phyloP scores from a whole-genome alignment of 208 protist species.

The Trypanosoma brucei region DNA sequence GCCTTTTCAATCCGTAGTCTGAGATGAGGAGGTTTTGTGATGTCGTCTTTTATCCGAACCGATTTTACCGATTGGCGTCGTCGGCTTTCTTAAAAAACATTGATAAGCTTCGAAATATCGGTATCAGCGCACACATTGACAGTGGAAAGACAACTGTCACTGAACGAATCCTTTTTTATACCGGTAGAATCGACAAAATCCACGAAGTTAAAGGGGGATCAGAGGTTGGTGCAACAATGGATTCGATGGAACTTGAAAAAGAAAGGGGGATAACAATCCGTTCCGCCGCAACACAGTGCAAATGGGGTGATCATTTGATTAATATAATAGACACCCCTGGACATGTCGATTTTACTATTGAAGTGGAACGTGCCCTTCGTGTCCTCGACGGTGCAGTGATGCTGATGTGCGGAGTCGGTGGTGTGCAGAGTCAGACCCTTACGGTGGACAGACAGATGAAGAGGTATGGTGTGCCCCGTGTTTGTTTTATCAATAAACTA shows the following conservation, averaged over 20 bases:
- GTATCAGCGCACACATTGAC: constrained; percentile 99
- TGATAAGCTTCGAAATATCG: constrained; percentile 92
- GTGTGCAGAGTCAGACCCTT: constrained; percentile 98
- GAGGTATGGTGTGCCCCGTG: constrained; percentile 96
- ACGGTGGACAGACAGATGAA: constrained; percentile 99
- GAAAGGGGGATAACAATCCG: constrained; percentile 99
- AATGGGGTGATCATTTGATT: constrained; percentile 94
- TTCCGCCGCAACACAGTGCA: constrained; percentile 96
- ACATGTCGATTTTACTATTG: constrained; percentile 99
- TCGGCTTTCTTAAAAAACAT: constrained; percentile 65
- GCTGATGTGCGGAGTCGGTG: constrained; percentile 94
- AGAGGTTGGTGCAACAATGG: constrained; percentile 98
- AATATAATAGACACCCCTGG: constrained; percentile 99
- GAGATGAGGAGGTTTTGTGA: constrained; percentile 7
- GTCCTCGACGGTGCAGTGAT: constrained; percentile 98
- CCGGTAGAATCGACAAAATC: constrained; percentile 94
- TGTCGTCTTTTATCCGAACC: constrained; percentile 25
- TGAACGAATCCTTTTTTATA: constrained; percentile 98
- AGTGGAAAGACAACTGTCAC: constrained; percentile 98
- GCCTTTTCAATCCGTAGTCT: constrained; percentile 10
- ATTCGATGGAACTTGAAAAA: constrained; percentile 98
- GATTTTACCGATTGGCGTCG: constrained; percentile 43
- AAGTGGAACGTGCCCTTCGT: constrained; percentile 97
- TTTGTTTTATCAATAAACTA: constrained; percentile 99
- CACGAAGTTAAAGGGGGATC: constrained; percentile 98